Conservation (phyloP, 768 basidiomycete species). For the Filobasidium floriforme region DNA sequence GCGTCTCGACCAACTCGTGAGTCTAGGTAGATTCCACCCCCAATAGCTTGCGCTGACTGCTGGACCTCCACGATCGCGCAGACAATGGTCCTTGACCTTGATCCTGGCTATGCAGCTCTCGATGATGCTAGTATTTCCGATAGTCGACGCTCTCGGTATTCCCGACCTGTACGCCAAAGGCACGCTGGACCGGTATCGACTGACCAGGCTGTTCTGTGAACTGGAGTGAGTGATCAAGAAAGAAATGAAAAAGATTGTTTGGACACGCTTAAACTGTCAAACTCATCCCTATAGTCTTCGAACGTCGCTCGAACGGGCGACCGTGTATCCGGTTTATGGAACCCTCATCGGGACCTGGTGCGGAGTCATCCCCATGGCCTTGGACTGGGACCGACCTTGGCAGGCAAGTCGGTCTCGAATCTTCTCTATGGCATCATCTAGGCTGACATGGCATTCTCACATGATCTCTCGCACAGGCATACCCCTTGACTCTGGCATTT, state of each 20-base stretch:
- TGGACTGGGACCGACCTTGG: slow-evolving; percentile 98
- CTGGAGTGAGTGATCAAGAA: slow-evolving; percentile 56
- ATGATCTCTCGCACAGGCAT: slow-evolving; percentile 23
- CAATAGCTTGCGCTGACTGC: no score
- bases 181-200: slow-evolving; percentile 56
- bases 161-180: slow-evolving; percentile 52
- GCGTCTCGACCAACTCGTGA: slow-evolving; percentile 63
- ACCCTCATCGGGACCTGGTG: slow-evolving; percentile 68
- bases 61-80: slow-evolving; percentile 30
- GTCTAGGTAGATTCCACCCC: slow-evolving; percentile 16
- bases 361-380: slow-evolving; percentile 73
- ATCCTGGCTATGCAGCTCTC: slow-evolving; percentile 64
- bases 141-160: slow-evolving; percentile 61
- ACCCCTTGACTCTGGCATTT: slow-evolving; percentile 33
- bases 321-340: slow-evolving; percentile 72
- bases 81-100: slow-evolving; percentile 53
- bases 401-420: slow-evolving; percentile 56
- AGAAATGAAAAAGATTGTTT: no score
- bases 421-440: not conserved
- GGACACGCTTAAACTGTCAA: slow-evolving; percentile 8
- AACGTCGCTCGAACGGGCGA: slow-evolving; percentile 64
- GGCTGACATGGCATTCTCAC: not conserved
- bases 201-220: slow-evolving; percentile 74
- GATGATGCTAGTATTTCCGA: slow-evolving; percentile 58
- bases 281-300: slow-evolving; percentile 37